Evolutionary conservation across 805 yeast species (phyloP), one percentile per base, ranked within the genome.

Genomic region (Candida vaughaniae): DNA sequence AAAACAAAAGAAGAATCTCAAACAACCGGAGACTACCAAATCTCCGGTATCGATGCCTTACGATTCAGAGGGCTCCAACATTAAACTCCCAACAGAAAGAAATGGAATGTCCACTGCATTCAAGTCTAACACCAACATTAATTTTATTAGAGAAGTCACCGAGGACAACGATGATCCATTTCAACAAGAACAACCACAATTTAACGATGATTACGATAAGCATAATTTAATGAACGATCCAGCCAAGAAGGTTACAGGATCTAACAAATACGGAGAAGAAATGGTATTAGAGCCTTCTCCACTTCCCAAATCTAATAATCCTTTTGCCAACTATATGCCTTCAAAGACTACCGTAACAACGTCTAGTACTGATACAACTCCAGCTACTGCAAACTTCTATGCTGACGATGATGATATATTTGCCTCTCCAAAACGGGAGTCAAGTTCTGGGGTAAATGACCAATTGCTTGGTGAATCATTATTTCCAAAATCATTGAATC

Each of bases 401-500:
- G 20, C 18, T n/a, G 26, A 22, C 3, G 42, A 36, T 16, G 33
- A 42, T 16, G 45, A 39, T 16, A 43, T 47, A 17, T 60, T 61
- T 41, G 69, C 66, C 4, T 58, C 66, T 5, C 71, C 71, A 6
- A 44, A 36, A 25, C 22, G 36, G 10, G 35, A 30, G 10, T 16
- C 17, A 12, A 31, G 27, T 5, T 60, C 60, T 29, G 43, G 51
- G 15, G 11, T 19, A n/a, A 35, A 44, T 16, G 59, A 53, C 22
- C 61, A 53, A 28, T 44, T 66, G 8, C 46, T 62, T 6, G 73
- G 74, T 3, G 73, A 83, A 38, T 77, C 80, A 0, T 56, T 85
- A 17, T 85, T 85, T 55, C 95, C 95, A 0, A 84, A 80, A 52
- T 74, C 78, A 2, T 62, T 85, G 22, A 81, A 73, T 39, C 67